Evolutionary conservation across 495 filamentous ascomycete species (phyloP), one percentile per base, ranked within the genome.

Genomic region (Parmelia sp.): DNA sequence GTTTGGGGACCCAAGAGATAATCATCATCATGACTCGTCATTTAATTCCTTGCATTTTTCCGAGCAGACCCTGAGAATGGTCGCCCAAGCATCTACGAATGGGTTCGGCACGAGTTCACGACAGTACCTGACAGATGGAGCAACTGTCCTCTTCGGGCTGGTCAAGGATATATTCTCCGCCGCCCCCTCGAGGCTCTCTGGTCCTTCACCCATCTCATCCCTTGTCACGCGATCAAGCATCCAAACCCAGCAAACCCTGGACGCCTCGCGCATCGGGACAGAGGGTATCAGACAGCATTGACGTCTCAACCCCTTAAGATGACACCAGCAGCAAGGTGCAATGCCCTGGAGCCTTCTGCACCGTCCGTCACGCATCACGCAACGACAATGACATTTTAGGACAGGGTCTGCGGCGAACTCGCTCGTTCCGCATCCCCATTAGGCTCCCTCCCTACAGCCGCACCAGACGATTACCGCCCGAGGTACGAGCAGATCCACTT

Each of bases 381-480:
- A 55, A 55, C 51, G 17, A 55, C 51, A 33, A 21, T 9, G 10
- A 55, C 51, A 29, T 55, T 55, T 55, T 55, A 33, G 51, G 51
- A 55, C 31, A 21, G 23, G 6, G 27, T 55, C 29, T 55, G 51
- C 51, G 29, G 51, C 29, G 29, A 55, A 55, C 29, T 33, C 51
- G 0, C 17, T 33, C 17, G 51, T 33, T 55, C 51, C 51, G 51
- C 11, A 55, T 55, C 51, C 51, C 51, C 27, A 55, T 55, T 29
- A 33, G 51, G 51, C 27, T 33, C 31, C 17, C 0, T 21, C 51
- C 11, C 10, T 55, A 53, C 51, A 55, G 10, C 51, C 51, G 51
- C 51, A 55, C 51, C 51, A 55, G 51, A 55, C 51, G 51, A 55
- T 55, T 55, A 17, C 27, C 51, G 51, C 51, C 51, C 51, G 17